Percentiles rank a stretch among this genome's conserved stretches.
Evolutionary conservation across 441 rosid species (phyloP).

Genomic region (Viola pubescens): DNA sequence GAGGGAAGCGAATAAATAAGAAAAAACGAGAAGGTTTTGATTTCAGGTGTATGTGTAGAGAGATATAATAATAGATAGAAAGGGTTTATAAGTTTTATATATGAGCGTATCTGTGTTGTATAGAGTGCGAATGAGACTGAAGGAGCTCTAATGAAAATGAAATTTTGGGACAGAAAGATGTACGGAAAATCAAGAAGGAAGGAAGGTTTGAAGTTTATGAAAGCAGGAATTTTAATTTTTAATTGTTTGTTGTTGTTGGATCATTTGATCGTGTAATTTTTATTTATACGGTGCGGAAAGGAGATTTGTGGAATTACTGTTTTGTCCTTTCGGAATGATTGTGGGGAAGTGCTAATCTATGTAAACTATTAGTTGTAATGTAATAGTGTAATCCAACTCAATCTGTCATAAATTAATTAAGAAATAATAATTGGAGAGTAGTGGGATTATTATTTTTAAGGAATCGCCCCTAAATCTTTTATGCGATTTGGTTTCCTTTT

Average conservation of each 20-base stretch:
- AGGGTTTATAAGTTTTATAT: too few relatives aligned
- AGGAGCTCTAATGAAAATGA: slow-evolving; percentile 8
- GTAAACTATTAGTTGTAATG: too few relatives aligned
- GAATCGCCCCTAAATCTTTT: too few relatives aligned
- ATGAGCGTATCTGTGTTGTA: background rate
- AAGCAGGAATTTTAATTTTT: background rate
- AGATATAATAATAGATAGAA: too few relatives aligned
- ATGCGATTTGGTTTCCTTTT: too few relatives aligned
- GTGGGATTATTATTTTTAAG: too few relatives aligned
- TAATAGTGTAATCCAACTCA: too few relatives aligned
- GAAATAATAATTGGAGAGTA: too few relatives aligned
- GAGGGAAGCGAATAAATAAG: background rate
- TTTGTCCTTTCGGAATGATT: background rate
- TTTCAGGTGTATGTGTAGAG: background rate
- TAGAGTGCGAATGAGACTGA: slow-evolving; percentile 7
- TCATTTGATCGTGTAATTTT: background rate
- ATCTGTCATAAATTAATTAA: too few relatives aligned
- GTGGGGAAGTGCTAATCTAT: too few relatives aligned
- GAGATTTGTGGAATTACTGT: background rate
- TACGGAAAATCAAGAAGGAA: slow-evolving; percentile 9
- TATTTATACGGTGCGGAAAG: background rate
- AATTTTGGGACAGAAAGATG: background rate
- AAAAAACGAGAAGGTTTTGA: background rate
- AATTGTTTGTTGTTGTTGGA: background rate
- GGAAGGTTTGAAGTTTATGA: slow-evolving; percentile 10